Evolutionary conservation across 352 stramenopile species (phyloP).

Genomic region (Saprolegnia parasitica): DNA sequence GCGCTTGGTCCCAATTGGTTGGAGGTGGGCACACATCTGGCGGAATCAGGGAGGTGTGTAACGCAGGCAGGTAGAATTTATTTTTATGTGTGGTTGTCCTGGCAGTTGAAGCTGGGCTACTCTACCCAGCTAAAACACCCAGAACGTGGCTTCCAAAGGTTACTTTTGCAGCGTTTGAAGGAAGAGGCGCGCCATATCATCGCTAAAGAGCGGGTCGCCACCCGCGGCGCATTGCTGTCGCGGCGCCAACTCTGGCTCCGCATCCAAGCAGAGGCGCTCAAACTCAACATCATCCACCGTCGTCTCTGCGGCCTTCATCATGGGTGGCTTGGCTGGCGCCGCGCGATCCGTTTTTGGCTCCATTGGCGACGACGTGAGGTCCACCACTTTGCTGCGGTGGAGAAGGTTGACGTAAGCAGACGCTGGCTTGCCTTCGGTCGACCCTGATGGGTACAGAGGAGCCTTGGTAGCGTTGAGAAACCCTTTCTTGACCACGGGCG

Average conservation of each 20-base stretch:
- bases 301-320: conserved; percentile 26
- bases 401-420: conserved; percentile 77
- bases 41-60: too few species aligned
- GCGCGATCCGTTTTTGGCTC: conserved; percentile 35
- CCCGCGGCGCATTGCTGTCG: not conserved
- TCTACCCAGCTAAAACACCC: not conserved
- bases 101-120: too few species aligned
- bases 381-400: conserved; percentile 74
- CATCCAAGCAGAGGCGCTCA: conserved; percentile 71
- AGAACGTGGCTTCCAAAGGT: not conserved
- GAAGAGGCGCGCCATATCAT: conserved; percentile 14
- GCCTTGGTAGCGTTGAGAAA: conserved; percentile 59
- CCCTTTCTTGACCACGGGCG: conserved; percentile 57
- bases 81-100: not conserved
- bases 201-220: conserved; percentile 21
- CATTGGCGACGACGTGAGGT: conserved; percentile 36
- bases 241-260: conserved; percentile 62
- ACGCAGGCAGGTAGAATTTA: too few species aligned
- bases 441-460: conserved; percentile 61
- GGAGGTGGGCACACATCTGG: too few species aligned
- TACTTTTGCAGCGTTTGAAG: conserved; percentile 16
- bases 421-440: conserved; percentile 52
- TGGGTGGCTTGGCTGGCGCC: conserved; percentile 33
- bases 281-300: conserved; percentile 71
- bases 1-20: too few species aligned